Evolutionary conservation across 1,139 yeast species (phyloP), one percentile per base, ranked within the genome.

Genomic region (Candida frijolesensis): DNA sequence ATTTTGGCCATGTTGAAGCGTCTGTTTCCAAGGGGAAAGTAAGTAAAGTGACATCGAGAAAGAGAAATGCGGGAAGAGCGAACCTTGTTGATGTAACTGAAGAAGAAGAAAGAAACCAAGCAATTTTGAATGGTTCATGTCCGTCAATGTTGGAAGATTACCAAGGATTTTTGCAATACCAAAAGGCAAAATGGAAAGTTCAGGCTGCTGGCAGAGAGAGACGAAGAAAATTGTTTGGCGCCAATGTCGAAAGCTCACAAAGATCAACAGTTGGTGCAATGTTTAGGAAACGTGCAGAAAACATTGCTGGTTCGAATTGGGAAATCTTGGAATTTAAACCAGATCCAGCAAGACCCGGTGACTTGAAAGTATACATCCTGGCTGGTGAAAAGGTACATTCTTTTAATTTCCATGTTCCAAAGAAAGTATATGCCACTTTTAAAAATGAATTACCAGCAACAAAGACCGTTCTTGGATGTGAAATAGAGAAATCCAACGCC

Each of bases 181-280:
- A 89, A 67, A 91, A 92, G 64, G 80, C 84, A 12, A 89, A 89
- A 62, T 95, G 99, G 99, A 81, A 74, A 50, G 71, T 82, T 7
- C 96, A 91, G 64, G 80, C 81, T 29, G 81, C 80, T 51, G 87
- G 87, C 51, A 78, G 92, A 57, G 82, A 79, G 52, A 80, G 96
- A 60, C 79, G 97, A 62, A 79, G 79, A 47, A 86, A 83, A 56
- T 68, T 95, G 33, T 92, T 94, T 73, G 99, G 99, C 27, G 75
- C 78, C 27, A 72, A 76, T 33, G 68, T 79, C 12, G 79, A 76
- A 30, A 64, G 83, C 0, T 70, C 79, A 1, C 72, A 68, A 48
- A 63, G 82, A 53, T 73, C 80, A 7, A 72, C 84, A 0, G 83
- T 91, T 44, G 89, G 94, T 6, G 80, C 82, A 27, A 77, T 90